These are phyloP conservation scores for Durotheca rogersii DNA, from an alignment of 495 filamentous ascomycete genomes.

Conservation along the genomic window DNA sequence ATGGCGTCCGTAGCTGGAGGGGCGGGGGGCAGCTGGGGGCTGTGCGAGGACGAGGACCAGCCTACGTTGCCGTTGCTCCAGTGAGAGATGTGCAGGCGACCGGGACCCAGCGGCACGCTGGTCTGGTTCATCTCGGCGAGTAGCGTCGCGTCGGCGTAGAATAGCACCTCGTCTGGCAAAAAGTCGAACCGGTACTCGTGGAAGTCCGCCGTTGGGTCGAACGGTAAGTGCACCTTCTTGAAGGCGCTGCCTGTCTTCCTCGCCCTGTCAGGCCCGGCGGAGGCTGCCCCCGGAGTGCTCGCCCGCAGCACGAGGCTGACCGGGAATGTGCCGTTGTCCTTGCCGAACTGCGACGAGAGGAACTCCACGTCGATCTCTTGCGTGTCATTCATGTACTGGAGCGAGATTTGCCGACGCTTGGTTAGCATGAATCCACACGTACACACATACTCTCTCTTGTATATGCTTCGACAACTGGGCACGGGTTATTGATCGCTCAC, in stretches of 20 bases:
- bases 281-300: conserved; percentile 50
- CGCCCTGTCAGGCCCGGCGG: conserved; percentile 57
- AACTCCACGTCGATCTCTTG: conserved; percentile 82
- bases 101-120: conserved; percentile 56
- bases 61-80: conserved; percentile 72
- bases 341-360: conserved; percentile 60
- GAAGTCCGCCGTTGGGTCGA: conserved; percentile 58
- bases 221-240: conserved; percentile 56
- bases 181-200: conserved; percentile 83
- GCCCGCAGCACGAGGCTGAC: conserved; percentile 75
- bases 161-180: conserved; percentile 56
- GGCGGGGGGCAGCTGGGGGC: too few species aligned
- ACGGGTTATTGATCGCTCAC: too few species aligned
- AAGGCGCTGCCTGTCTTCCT: conserved; percentile 58
- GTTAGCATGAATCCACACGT: too few species aligned
- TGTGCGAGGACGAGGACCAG: too few species aligned
- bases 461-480: too few species aligned
- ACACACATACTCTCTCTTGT: too few species aligned
- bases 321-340: conserved; percentile 47
- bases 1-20: conserved; percentile 62
- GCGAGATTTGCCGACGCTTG: too few species aligned
- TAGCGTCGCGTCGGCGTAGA: conserved; percentile 62
- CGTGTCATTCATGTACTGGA: conserved; percentile 73
- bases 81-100: conserved; percentile 68
- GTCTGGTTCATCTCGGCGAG: conserved; percentile 56